Evolutionary conservation across 2,329 filamentous ascomycete species (phyloP), one percentile per base, ranked within the genome.

Genomic region (Phyllosticta ampelicida): DNA sequence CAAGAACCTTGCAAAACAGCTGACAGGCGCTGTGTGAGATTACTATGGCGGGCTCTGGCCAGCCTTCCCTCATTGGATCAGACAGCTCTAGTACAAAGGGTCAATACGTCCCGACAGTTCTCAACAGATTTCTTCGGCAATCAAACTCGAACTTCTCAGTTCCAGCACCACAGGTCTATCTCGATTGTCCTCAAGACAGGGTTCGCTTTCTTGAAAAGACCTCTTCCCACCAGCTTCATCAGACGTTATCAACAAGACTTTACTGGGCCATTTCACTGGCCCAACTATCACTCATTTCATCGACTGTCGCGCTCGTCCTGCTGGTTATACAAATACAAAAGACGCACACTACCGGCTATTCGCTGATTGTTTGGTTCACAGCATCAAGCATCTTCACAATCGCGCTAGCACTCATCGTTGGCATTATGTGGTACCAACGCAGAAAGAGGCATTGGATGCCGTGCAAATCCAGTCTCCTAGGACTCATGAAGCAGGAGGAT

Each of bases 401-500:
- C 13, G 20, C 26, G 44, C 50, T 54, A 21, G 20, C 48, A 1
- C 19, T 54, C 9, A 51, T 30, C 26, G 23, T 29, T 10, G 16
- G 49, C 11, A 13, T 58, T 19, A 54, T 54, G 48, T 54, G 52
- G 48, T 13, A 44, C 56, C 51, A 54, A 52, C 56, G 56, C 23
- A 51, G 52, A 29, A 21, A 23, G 44, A 19, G 50, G 19, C 36
- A 26, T 28, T 36, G 48, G 18, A 51, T 58, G 44, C 56, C 54
- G 16, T n/a, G 20, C 51, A 54, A 44, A 30, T 44, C 54, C 51
- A 48, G 36, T 44, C 16, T 44, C 13, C 36, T 44, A 16, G 16
- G 36, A 44, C n/a, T n/a, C 36, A 16, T 8, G n/a, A 44, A 44
- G 13, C 36, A 44, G 13, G 13, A n/a, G 5, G 16, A 44, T 4